phyloP scores from a whole-genome alignment of 352 stramenopile genomes.

The Pythium monospermum region DNA sequence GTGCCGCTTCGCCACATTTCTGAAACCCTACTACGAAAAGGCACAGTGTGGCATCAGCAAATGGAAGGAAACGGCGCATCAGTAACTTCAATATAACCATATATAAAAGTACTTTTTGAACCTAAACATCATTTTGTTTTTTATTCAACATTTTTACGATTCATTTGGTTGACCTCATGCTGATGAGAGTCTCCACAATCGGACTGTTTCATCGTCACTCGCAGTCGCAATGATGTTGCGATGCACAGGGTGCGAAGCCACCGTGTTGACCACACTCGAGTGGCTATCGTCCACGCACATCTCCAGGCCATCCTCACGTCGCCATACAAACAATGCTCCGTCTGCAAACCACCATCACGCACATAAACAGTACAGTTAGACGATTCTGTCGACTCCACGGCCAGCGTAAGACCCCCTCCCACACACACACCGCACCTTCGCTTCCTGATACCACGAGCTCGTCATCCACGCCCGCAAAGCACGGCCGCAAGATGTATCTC shows the following conservation, averaged over 20 bases:
- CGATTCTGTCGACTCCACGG: too few species aligned
- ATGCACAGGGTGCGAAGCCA: slow-evolving; percentile 45
- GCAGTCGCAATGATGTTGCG: slow-evolving; percentile 53
- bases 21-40: too few species aligned
- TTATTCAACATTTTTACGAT: too few species aligned
- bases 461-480: slow-evolving; percentile 44
- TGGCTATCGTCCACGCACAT: slow-evolving; percentile 38
- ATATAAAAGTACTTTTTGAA: too few species aligned
- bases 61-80: too few species aligned
- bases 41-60: too few species aligned
- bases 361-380: too few species aligned
- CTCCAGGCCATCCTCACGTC: slow-evolving; percentile 44
- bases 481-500: slow-evolving; percentile 60
- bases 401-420: not conserved
- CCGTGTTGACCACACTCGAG: slow-evolving; percentile 68
- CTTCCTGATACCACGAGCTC: slow-evolving; percentile 60
- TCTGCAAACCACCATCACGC: slow-evolving; percentile 20
- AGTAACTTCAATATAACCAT: too few species aligned
- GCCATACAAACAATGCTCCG: slow-evolving; percentile 53
- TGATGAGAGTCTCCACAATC: too few species aligned
- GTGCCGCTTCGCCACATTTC: too few species aligned
- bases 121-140: too few species aligned
- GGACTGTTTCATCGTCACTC: slow-evolving; percentile 72
- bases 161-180: too few species aligned
- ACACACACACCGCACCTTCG: slow-evolving; percentile 42